Base-by-base conservation (phyloP, 371 early-diverging fungal species). In the Funneliformis caledonium region DNA sequence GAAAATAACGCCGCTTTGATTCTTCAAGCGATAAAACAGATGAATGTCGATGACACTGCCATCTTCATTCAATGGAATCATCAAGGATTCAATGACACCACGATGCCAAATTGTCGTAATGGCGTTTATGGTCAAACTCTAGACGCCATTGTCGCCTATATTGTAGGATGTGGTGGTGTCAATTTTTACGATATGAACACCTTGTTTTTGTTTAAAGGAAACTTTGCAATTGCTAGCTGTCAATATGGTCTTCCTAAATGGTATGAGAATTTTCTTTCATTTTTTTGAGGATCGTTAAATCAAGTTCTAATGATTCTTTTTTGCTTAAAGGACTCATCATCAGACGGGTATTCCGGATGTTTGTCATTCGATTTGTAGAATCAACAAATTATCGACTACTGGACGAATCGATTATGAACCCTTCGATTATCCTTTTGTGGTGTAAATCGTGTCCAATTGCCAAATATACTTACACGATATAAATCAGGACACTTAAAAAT, bases 221-320 rank as follows among this genome's bases (percentile, higher is more conserved):
- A n/a, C 22, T 61, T 43, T n/a, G 60, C 56, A 31, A 61, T 75
- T 59, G 5, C 42, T 33, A 16, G 0, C 0, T 75, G 60, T 59
- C 75, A 75, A 60, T 60, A 75, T 56, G 37, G 33, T 16, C 61
- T 75, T 37, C 75, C 75, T 75, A 10, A 19, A 60, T 60, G 59
- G 75, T 75, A 75, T 59, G 75, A 59, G 42, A 75, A 74, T 43
- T 60, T 60, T 42, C 33, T 4, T 16, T 45, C 59, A 1, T 75
- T 45, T 75, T 61, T 75, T 75, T 75, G 10, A 37, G 26, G 8
- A 37, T 47, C 59, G 4, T 60, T 59, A 26, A 60, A 59, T n/a
- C 45, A 74, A 37, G 12, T 75, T 75, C 52, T 67, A 43, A 61
- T 70, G 70, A 70, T 31, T 70, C 37, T 11, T 42, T 67, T 52